These are phyloP conservation scores for Nitzschia sp. DNA, from an alignment of 108 stramenopile species.

Conservation along the genomic window DNA sequence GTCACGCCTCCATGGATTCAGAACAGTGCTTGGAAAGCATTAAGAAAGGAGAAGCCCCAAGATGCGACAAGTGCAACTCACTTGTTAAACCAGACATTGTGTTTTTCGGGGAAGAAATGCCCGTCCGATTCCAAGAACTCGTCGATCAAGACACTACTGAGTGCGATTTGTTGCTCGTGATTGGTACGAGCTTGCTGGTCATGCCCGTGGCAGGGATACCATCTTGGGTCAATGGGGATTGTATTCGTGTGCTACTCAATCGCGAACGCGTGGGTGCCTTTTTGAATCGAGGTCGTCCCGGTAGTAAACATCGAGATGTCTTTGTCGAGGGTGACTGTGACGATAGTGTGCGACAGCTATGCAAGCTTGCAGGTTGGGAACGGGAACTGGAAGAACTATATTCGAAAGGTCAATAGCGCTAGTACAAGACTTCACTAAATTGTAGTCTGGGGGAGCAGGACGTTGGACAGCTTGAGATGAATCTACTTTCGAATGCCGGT, in stretches of 20 bases:
- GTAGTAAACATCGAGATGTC: conserved; percentile 54
- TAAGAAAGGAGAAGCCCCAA: conserved; percentile 52
- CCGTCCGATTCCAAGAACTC: conserved; percentile 56
- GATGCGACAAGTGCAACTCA: conserved; percentile 66
- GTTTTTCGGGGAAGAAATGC: conserved; percentile 91
- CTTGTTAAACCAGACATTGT: conserved; percentile 90
- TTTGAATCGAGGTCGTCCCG: background rate
- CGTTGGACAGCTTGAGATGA: too few relatives aligned
- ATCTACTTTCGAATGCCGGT: too few relatives aligned
- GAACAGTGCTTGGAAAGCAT: conserved; percentile 50
- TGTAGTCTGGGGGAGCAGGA: too few relatives aligned
- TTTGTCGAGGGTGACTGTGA: conserved; percentile 80
- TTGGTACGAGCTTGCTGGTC: conserved; percentile 86
- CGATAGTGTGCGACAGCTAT: conserved; percentile 54
- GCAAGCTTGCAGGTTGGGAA: conserved; percentile 62
- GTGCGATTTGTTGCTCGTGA: conserved; percentile 77
- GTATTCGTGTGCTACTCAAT: conserved; percentile 59
- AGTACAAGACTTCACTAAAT: too few relatives aligned
- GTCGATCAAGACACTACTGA: conserved; percentile 50
- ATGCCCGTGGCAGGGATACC: conserved; percentile 83
- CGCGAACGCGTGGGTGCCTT: conserved; percentile 62
- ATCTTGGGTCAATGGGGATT: conserved; percentile 39
- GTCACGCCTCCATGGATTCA: conserved; percentile 38
- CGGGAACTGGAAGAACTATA: too few relatives aligned
- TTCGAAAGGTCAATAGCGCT: too few relatives aligned